phyloP scores from a whole-genome alignment of 441 rosid species.

The Erodium moschatum region DNA sequence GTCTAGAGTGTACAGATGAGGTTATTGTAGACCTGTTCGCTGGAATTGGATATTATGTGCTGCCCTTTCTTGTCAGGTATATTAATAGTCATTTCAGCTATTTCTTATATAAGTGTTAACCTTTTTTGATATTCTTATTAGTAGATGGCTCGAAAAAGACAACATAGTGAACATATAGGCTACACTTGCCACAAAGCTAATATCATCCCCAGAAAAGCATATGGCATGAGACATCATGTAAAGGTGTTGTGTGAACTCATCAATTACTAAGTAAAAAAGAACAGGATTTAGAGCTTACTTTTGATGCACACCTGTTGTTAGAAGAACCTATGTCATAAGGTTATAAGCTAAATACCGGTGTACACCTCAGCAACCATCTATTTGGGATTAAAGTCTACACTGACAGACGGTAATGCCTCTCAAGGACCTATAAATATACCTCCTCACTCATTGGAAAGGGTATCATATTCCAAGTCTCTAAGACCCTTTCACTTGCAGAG shows the following conservation, averaged over 20 bases:
- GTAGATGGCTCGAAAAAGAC: not conserved
- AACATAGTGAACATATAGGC: not conserved
- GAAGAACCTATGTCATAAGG: no score
- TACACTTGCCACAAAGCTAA: not conserved
- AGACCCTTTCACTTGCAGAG: no score
- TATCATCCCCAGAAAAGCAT: not conserved
- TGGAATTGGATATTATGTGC: constrained; percentile 82
- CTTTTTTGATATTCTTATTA: not conserved
- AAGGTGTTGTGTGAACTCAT: no score
- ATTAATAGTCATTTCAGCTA: constrained; percentile 10
- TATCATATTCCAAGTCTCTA: no score
- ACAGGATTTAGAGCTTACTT: not conserved
- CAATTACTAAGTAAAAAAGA: not conserved
- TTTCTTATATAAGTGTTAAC: not conserved
- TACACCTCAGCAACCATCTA: no score
- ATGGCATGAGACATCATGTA: not conserved
- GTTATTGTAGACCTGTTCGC: constrained; percentile 79
- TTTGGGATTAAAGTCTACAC: no score
- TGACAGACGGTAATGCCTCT: no score
- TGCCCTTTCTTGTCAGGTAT: constrained; percentile 90
- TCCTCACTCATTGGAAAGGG: no score
- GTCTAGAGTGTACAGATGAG: constrained; percentile 49
- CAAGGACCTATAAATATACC: no score
- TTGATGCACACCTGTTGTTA: not conserved
- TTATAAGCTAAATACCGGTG: no score